phyloP scores from a whole-genome alignment of 257 asterid species.

The Capsicum baccatum region DNA sequence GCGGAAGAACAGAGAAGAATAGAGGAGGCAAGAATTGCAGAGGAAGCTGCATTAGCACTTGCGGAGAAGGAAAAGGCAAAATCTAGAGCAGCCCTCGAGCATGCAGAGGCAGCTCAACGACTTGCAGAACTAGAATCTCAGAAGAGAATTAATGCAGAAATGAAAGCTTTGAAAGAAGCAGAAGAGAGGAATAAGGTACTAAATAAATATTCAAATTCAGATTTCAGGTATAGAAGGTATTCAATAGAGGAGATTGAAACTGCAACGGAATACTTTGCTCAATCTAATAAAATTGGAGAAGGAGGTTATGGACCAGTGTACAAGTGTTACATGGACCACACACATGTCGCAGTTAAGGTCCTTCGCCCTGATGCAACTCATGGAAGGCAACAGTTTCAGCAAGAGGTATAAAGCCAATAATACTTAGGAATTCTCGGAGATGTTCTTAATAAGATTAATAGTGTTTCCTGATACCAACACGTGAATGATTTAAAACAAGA shows the following conservation, averaged over 20 bases:
- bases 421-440: not conserved
- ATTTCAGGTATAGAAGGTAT: slow-evolving; percentile 71
- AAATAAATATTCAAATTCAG: slow-evolving; percentile 40
- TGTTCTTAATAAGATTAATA: not conserved
- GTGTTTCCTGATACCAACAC: not conserved
- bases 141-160: slow-evolving; percentile 75
- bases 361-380: slow-evolving; percentile 97
- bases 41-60: slow-evolving; percentile 56
- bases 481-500: not conserved
- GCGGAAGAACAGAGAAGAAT: slow-evolving; percentile 55
- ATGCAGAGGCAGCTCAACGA: slow-evolving; percentile 79
- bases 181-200: slow-evolving; percentile 52
- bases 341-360: slow-evolving; percentile 94
- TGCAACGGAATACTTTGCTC: slow-evolving; percentile 79
- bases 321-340: slow-evolving; percentile 84
- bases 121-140: slow-evolving; percentile 83
- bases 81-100: slow-evolving; percentile 52
- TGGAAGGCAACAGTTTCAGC: slow-evolving; percentile 93
- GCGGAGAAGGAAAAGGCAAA: slow-evolving; percentile 60
- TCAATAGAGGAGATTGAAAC: slow-evolving; percentile 87
- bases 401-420: slow-evolving; percentile 62
- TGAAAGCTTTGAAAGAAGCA: slow-evolving; percentile 67
- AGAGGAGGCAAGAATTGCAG: slow-evolving; percentile 60
- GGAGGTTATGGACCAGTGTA: slow-evolving; percentile 97
- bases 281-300: slow-evolving; percentile 82